Percentiles rank a stretch among this genome's conserved stretches.
phyloP scores from a whole-genome alignment of 805 yeast genomes.

The Candida orba region DNA sequence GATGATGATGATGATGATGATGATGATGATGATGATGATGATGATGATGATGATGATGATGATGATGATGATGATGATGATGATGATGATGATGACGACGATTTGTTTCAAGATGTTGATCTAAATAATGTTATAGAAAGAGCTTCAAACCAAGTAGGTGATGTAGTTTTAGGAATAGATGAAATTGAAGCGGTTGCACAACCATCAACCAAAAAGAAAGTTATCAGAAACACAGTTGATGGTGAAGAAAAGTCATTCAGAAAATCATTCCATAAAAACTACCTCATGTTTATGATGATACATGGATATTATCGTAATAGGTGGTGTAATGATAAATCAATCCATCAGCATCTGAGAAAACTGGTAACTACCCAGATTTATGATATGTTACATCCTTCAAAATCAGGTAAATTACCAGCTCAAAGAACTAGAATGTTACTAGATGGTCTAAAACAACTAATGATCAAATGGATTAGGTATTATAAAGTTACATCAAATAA shows the following conservation, averaged over 20 bases:
- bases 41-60: too few relatives aligned
- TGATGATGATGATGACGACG: slow-evolving; percentile 23
- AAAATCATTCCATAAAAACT: slow-evolving; percentile 47
- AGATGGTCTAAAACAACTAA: slow-evolving; percentile 66
- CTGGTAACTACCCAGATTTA: slow-evolving; percentile 42
- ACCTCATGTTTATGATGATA: slow-evolving; percentile 49
- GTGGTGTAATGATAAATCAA: slow-evolving; percentile 55
- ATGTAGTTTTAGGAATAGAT: slow-evolving; percentile 12
- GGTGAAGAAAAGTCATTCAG: slow-evolving; percentile 52
- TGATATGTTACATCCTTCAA: slow-evolving; percentile 42
- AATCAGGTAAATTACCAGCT: slow-evolving; percentile 29
- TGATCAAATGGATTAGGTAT: slow-evolving; percentile 52
- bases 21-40: too few relatives aligned
- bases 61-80: too few relatives aligned
- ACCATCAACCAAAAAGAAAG: slow-evolving; percentile 15
- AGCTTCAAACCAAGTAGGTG: slow-evolving; percentile 14
- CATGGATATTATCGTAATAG: slow-evolving; percentile 65
- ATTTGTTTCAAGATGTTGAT: slow-evolving; percentile 22
- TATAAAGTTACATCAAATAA: slow-evolving; percentile 40
- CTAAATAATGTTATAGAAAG: slow-evolving; percentile 15
- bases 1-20: too few relatives aligned
- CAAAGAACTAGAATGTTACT: slow-evolving; percentile 56
- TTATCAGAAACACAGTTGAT: slow-evolving; percentile 30
- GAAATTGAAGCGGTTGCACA: slow-evolving; percentile 16
- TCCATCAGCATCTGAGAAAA: slow-evolving; percentile 35